Percentiles rank a stretch among this genome's conserved stretches.
Evolutionary conservation across 2,329 filamentous ascomycete species (phyloP).

Genomic region (Grosmannia penicillata): DNA sequence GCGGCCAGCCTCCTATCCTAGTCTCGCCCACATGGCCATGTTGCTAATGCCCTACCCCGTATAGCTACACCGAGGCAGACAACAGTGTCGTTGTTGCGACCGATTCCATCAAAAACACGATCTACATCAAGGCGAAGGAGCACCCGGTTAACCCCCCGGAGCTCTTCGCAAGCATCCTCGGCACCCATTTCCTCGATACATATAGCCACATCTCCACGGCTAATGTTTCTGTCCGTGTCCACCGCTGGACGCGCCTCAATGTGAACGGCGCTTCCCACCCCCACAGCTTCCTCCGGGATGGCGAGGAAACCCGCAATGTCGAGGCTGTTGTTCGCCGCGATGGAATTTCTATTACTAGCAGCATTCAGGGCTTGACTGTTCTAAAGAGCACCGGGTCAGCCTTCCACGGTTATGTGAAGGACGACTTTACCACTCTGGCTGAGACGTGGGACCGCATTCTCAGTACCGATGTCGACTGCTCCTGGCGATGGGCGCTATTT

Average conservation of each 20-base stretch:
- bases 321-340: slow-evolving; percentile 55
- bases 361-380: slow-evolving; percentile 69
- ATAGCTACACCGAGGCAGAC: slow-evolving; percentile 80
- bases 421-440: slow-evolving; percentile 81
- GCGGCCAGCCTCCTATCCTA: no score
- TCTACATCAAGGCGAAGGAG: slow-evolving; percentile 90
- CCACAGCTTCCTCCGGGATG: slow-evolving; percentile 86
- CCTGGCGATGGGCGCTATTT: slow-evolving; percentile 75
- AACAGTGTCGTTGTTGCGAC: slow-evolving; percentile 93
- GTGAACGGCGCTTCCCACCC: slow-evolving; percentile 84
- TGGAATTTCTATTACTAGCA: slow-evolving; percentile 63
- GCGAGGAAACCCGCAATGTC: slow-evolving; percentile 73
- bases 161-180: slow-evolving; percentile 74
- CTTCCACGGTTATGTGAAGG: slow-evolving; percentile 86
- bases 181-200: slow-evolving; percentile 73
- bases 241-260: slow-evolving; percentile 82
- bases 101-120: slow-evolving; percentile 95
- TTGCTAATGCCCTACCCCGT: neutral
- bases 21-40: neutral
- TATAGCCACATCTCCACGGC: slow-evolving; percentile 82
- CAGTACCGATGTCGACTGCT: slow-evolving; percentile 78
- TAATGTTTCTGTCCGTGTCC: slow-evolving; percentile 66
- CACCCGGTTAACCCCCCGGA: slow-evolving; percentile 86
- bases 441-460: slow-evolving; percentile 94
- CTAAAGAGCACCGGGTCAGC: slow-evolving; percentile 94